Evolutionary conservation across 1,284 basidiomycete genomes (phyloP).

Genomic region (Fomitopsis pinicola): DNA sequence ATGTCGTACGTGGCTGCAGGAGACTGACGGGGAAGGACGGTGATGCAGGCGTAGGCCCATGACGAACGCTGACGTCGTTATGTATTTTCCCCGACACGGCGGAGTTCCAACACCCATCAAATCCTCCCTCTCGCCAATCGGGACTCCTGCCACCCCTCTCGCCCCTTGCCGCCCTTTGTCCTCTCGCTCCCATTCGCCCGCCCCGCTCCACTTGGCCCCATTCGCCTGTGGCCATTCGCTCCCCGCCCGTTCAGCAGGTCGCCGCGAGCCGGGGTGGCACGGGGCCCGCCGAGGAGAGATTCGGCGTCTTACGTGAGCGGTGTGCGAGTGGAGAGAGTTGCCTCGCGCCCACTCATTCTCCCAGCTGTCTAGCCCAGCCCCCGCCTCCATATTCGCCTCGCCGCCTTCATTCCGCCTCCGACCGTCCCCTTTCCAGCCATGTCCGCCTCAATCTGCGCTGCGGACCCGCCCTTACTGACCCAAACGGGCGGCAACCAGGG

Average conservation of each 20-base stretch:
- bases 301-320: slow-evolving; percentile 4
- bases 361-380: not conserved
- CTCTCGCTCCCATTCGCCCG: not conserved
- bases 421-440: not conserved
- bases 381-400: not conserved
- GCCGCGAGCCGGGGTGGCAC: not conserved
- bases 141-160: slow-evolving; percentile 2
- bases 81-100: slow-evolving; percentile 27
- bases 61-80: slow-evolving; percentile 33
- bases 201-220: not conserved
- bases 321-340: slow-evolving; percentile 12
- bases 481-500: not conserved
- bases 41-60: slow-evolving; percentile 18
- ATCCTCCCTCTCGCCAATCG: slow-evolving; percentile 14
- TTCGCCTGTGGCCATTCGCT: not conserved
- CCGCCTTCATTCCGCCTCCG: not conserved
- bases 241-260: not conserved
- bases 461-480: not conserved
- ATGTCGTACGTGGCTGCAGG: slow-evolving; percentile 16
- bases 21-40: slow-evolving; percentile 22
- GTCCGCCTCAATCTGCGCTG: not conserved
- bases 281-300: not conserved
- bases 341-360: slow-evolving; percentile 5
- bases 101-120: slow-evolving; percentile 27
- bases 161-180: not conserved